Conservation (phyloP, 352 stramenopile species). For the Globisporangium rhizosaccharum region DNA sequence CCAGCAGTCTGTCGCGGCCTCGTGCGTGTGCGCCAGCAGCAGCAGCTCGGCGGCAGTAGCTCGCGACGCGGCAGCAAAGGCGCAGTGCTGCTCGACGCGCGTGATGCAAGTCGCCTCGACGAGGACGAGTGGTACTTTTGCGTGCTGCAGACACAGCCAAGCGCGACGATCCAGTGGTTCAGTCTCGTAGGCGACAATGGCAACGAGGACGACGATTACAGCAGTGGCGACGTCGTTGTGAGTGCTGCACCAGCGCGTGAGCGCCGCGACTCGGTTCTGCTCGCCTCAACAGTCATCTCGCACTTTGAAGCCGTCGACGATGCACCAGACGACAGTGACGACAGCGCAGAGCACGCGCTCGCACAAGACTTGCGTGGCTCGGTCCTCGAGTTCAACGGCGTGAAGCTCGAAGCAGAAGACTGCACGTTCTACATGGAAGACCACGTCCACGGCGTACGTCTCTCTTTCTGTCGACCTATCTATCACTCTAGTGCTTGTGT, state of each 20-base stretch:
- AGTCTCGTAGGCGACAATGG: conserved; percentile 27
- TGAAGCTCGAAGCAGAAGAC: conserved; percentile 22
- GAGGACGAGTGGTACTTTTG: conserved; percentile 55
- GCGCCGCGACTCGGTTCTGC: conserved; percentile 18
- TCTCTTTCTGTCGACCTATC: neutral
- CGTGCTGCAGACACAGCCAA: conserved; percentile 11
- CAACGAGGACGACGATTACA: conserved; percentile 19
- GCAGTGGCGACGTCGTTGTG: neutral
- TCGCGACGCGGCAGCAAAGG: neutral
- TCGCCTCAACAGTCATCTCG: conserved; percentile 31
- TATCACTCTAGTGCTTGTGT: neutral
- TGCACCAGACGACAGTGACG: conserved; percentile 10
- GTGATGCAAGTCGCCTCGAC: conserved; percentile 15
- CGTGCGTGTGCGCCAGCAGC: conserved; percentile 37
- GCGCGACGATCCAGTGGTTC: conserved; percentile 33
- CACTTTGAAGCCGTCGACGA: conserved; percentile 37
- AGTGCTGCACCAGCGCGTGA: neutral
- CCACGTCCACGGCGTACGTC: conserved; percentile 14
- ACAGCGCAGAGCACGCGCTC: neutral
- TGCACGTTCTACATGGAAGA: conserved; percentile 51
- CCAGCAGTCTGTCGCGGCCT: conserved; percentile 24
- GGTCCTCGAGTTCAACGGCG: conserved; percentile 17
- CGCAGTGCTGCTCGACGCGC: conserved; percentile 10
- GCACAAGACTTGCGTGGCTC: neutral
- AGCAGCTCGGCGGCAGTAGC: conserved; percentile 14